Conservation (phyloP, 2,329 filamentous ascomycete species). For the Lachnellula hyalina region DNA sequence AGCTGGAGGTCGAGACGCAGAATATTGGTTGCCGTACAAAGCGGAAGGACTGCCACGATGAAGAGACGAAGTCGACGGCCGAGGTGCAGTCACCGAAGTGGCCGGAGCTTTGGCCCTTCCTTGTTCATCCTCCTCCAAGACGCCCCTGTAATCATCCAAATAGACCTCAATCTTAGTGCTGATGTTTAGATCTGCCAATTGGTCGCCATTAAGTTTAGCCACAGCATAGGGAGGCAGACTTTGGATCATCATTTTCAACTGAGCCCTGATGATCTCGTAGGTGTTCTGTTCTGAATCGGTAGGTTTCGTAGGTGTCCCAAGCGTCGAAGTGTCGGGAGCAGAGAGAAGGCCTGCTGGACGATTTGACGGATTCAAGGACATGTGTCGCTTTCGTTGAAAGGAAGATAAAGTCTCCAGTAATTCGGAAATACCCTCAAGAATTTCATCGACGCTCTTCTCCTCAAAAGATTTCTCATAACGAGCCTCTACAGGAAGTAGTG, state of each 20-base stretch:
- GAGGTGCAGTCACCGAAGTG: conserved; percentile 14
- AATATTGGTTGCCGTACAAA: conserved; percentile 32
- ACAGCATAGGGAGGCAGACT: conserved; percentile 51
- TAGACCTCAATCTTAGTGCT: conserved; percentile 46
- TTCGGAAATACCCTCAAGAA: conserved; percentile 69
- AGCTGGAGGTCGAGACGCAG: conserved; percentile 21
- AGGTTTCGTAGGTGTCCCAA: conserved; percentile 59
- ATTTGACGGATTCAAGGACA: conserved; percentile 59
- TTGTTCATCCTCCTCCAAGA: conserved; percentile 49
- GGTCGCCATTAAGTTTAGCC: conserved; percentile 51
- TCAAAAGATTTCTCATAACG: conserved; percentile 47
- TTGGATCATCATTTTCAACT: conserved; percentile 46
- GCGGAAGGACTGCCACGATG: conserved; percentile 25
- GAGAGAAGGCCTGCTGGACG: conserved; percentile 59
- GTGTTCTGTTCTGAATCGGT: conserved; percentile 49
- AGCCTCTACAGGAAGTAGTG: conserved; percentile 32
- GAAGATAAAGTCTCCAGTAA: conserved; percentile 72
- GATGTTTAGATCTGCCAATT: conserved; percentile 48
- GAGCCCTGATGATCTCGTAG: conserved; percentile 47
- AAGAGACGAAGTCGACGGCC: conserved; percentile 16
- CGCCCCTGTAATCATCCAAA: conserved; percentile 43
- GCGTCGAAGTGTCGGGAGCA: conserved; percentile 49
- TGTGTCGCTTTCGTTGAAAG: conserved; percentile 73
- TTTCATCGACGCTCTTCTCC: conserved; percentile 60
- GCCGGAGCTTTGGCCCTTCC: conserved; percentile 25